Evolutionary conservation across 1,284 basidiomycete species (phyloP).

Genomic region (Fomes fomentarius): DNA sequence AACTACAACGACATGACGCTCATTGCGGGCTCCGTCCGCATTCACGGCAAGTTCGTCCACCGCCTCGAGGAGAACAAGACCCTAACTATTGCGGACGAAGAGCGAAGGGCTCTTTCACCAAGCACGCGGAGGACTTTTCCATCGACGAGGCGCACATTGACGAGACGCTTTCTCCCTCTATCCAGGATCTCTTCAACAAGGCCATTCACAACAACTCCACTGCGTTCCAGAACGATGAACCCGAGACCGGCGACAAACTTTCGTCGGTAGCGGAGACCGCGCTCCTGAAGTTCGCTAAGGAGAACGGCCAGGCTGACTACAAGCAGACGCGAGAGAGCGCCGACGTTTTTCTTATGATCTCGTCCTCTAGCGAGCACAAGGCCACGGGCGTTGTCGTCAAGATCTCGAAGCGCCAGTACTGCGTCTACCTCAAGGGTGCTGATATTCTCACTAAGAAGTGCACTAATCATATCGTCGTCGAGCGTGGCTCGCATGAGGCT

Average conservation of each 20-base stretch:
- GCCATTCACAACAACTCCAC: slow-evolving; percentile 94
- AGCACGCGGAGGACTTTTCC: slow-evolving; percentile 75
- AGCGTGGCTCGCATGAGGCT: slow-evolving; percentile 36
- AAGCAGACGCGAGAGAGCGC: slow-evolving; percentile 68
- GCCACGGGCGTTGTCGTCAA: slow-evolving; percentile 93
- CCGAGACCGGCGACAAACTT: slow-evolving; percentile 66
- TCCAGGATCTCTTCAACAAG: slow-evolving; percentile 80
- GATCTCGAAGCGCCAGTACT: slow-evolving; percentile 50
- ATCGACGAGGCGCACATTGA: slow-evolving; percentile 81
- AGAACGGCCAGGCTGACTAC: slow-evolving; percentile 84
- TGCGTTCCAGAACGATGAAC: slow-evolving; percentile 87
- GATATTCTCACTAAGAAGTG: slow-evolving; percentile 89
- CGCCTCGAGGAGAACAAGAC: slow-evolving; percentile 75
- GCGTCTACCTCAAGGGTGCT: slow-evolving; percentile 92
- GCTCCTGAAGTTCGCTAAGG: slow-evolving; percentile 87
- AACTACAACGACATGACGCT: slow-evolving; percentile 96
- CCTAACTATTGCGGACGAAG: slow-evolving; percentile 76
- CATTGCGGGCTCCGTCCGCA: slow-evolving; percentile 93
- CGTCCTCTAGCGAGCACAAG: slow-evolving; percentile 95
- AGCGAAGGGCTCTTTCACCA: slow-evolving; percentile 39
- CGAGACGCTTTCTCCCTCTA: slow-evolving; percentile 60
- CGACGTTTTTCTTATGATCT: slow-evolving; percentile 85
- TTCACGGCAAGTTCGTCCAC: slow-evolving; percentile 92
- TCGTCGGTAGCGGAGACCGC: slow-evolving; percentile 94
- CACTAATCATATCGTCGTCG: slow-evolving; percentile 71